phyloP scores from a whole-genome alignment of 345 rosid species.

The Gossypium anomalum region DNA sequence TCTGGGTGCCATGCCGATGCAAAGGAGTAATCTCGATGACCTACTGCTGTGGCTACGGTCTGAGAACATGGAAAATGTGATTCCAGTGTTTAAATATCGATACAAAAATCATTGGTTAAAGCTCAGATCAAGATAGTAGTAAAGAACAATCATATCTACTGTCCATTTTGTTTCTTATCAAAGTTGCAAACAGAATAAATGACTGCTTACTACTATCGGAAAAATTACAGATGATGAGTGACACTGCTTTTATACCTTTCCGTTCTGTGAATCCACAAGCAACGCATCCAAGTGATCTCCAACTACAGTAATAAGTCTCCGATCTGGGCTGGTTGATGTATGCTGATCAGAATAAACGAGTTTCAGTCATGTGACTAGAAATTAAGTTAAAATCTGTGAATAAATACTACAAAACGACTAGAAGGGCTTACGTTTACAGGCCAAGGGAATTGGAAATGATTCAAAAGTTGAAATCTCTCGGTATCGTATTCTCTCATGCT shows the following conservation, averaged over 20 bases:
- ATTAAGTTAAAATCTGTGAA: background rate
- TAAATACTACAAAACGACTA: background rate
- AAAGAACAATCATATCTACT: no score
- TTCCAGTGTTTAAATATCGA: background rate
- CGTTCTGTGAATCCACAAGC: slow-evolving; percentile 50
- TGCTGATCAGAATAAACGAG: slow-evolving; percentile 37
- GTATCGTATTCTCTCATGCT: slow-evolving; percentile 47
- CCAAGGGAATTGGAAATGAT: slow-evolving; percentile 49
- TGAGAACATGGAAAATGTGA: slow-evolving; percentile 12
- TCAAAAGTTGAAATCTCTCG: slow-evolving; percentile 48
- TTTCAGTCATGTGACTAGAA: background rate
- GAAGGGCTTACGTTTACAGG: slow-evolving; percentile 51
- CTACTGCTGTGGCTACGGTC: slow-evolving; percentile 33
- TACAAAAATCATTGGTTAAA: background rate
- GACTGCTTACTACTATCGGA: background rate
- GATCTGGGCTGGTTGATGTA: slow-evolving; percentile 55
- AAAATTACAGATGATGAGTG: background rate
- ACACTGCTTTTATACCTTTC: slow-evolving; percentile 37
- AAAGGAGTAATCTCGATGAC: slow-evolving; percentile 60
- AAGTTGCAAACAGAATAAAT: background rate
- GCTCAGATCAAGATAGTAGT: background rate
- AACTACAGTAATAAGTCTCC: slow-evolving; percentile 38
- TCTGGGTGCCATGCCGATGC: slow-evolving; percentile 71
- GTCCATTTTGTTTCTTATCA: background rate
- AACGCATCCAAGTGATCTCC: slow-evolving; percentile 55